These are phyloP conservation scores for Mariannaea elegans DNA, from an alignment of 2,329 filamentous ascomycete species.

Conservation along the genomic window DNA sequence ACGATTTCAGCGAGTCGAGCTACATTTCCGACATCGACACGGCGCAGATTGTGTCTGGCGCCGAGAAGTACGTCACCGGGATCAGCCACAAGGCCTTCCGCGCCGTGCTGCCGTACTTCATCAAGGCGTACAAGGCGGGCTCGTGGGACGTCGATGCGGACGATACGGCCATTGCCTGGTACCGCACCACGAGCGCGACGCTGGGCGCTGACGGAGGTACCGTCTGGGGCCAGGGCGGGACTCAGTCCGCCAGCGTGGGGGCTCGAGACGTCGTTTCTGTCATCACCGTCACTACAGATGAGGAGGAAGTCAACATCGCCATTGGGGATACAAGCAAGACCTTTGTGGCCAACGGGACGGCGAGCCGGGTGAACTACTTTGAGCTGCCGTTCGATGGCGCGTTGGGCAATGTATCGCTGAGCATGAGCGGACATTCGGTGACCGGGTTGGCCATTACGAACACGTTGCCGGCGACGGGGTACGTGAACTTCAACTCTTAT, in stretches of 20 bases:
- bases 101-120: slow-evolving; percentile 58
- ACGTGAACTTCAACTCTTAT: slow-evolving; percentile 37
- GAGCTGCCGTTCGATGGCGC: slow-evolving; percentile 32
- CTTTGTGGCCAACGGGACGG: slow-evolving; percentile 27
- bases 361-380: slow-evolving; percentile 31
- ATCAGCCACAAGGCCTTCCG: slow-evolving; percentile 62
- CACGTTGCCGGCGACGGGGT: slow-evolving; percentile 25
- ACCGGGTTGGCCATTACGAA: slow-evolving; percentile 28
- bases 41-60: slow-evolving; percentile 52
- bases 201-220: slow-evolving; percentile 44
- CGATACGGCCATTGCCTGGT: slow-evolving; percentile 46
- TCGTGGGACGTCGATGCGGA: slow-evolving; percentile 35
- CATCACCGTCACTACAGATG: slow-evolving; percentile 42
- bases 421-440: slow-evolving; percentile 28
- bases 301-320: slow-evolving; percentile 39
- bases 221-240: slow-evolving; percentile 40
- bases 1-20: slow-evolving; percentile 65
- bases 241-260: slow-evolving; percentile 33
- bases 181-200: slow-evolving; percentile 40
- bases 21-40: slow-evolving; percentile 59
- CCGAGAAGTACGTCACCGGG: slow-evolving; percentile 56
- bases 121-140: slow-evolving; percentile 58
- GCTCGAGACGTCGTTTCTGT: slow-evolving; percentile 46
- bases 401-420: slow-evolving; percentile 26
- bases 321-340: slow-evolving; percentile 41